phyloP scores from a whole-genome alignment of 768 basidiomycete genomes.

The Exsudoporus frostii region DNA sequence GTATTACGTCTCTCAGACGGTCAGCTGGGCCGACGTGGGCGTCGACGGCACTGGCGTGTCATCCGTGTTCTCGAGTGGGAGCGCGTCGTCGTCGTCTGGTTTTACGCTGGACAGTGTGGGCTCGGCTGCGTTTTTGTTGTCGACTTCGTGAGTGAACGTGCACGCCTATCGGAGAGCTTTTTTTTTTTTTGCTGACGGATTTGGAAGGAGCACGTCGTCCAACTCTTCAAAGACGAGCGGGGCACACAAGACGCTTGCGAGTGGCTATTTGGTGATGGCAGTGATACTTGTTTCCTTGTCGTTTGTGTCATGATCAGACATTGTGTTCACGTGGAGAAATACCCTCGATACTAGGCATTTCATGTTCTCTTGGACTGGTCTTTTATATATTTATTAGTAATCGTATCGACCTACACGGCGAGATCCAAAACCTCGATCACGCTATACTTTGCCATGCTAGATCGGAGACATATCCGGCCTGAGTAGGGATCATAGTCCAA shows the following conservation, averaged over 20 bases:
- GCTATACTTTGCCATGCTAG: background rate
- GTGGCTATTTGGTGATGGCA: background rate
- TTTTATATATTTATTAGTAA: no score
- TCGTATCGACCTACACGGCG: background rate
- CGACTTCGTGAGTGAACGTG: slow-evolving; percentile 11
- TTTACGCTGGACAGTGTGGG: slow-evolving; percentile 17
- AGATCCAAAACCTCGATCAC: slow-evolving; percentile 18
- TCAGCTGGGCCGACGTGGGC: slow-evolving; percentile 32
- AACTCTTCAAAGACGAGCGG: background rate
- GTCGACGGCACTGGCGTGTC: slow-evolving; percentile 5
- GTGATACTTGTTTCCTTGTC: background rate
- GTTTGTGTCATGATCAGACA: background rate
- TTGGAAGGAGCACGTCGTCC: background rate
- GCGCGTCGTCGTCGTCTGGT: slow-evolving; percentile 10
- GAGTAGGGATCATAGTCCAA: slow-evolving; percentile 22
- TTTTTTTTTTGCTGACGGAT: slow-evolving; percentile 1
- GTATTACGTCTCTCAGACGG: slow-evolving; percentile 37
- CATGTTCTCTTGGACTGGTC: no score
- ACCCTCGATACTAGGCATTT: background rate
- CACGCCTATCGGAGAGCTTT: background rate
- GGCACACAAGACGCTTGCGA: background rate
- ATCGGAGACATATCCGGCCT: slow-evolving; percentile 15
- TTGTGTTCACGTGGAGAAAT: background rate
- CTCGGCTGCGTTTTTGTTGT: slow-evolving; percentile 18
- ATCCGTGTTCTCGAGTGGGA: slow-evolving; percentile 15